A percentile compares a stretch with the other conserved stretches of the same genome.
These are phyloP conservation scores for Cnidoscolus chayamansa DNA, from an alignment of 441 rosid species.

Conservation along the genomic window DNA sequence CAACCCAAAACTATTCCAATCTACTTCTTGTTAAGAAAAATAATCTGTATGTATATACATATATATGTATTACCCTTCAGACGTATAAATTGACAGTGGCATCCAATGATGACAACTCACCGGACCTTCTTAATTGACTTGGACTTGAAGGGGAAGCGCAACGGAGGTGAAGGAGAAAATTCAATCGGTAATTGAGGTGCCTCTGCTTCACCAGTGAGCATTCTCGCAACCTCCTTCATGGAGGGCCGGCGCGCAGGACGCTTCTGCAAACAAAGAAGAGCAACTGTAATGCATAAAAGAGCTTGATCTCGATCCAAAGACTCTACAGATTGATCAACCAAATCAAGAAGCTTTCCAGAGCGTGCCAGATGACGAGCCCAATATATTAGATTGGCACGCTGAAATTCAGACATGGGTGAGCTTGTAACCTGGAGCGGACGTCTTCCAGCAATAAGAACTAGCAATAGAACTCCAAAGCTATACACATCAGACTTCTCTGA, in stretches of 20 bases:
- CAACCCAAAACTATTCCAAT: conserved; percentile 15
- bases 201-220: conserved; percentile 54
- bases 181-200: conserved; percentile 65
- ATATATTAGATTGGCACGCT: conserved; percentile 76
- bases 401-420: conserved; percentile 71
- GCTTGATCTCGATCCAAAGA: conserved; percentile 66
- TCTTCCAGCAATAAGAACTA: conserved; percentile 79
- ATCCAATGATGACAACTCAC: conserved; percentile 27
- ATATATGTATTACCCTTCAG: too few species aligned
- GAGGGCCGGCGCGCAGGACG: conserved; percentile 66
- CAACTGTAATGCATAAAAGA: conserved; percentile 66
- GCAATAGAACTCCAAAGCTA: conserved; percentile 69
- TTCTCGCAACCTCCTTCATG: conserved; percentile 69
- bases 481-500: conserved; percentile 90
- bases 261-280: conserved; percentile 78
- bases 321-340: conserved; percentile 62
- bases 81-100: background rate
- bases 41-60: too few species aligned
- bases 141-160: conserved; percentile 48
- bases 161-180: conserved; percentile 77
- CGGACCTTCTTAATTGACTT: conserved; percentile 49
- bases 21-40: conserved; percentile 16
- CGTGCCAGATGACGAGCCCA: conserved; percentile 86
- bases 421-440: conserved; percentile 79
- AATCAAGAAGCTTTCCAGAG: conserved; percentile 64